Conservation (phyloP, 352 stramenopile genomes). For the Saprolegnia diclina region DNA sequence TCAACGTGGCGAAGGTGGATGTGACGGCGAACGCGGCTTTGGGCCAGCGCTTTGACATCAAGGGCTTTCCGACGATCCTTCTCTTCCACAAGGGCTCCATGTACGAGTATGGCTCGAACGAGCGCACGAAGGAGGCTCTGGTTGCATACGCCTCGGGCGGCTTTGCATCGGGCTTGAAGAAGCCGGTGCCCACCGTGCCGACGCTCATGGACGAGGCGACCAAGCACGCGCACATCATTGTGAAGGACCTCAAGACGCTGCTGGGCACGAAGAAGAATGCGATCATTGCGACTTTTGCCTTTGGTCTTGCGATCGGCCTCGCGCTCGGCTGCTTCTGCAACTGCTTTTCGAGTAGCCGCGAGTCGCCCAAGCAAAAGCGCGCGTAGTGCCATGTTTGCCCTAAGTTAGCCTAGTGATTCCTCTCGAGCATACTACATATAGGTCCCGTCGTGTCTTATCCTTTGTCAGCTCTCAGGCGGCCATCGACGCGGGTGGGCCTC, state of each 20-base stretch:
- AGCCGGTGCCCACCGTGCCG: slow-evolving; percentile 31
- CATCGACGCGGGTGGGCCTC: too few species aligned
- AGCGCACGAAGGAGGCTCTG: slow-evolving; percentile 51
- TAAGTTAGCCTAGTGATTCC: too few species aligned
- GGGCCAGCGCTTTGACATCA: slow-evolving; percentile 79
- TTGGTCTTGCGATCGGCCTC: slow-evolving; percentile 54
- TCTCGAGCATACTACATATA: too few species aligned
- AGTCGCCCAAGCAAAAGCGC: slow-evolving; percentile 6
- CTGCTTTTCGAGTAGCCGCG: slow-evolving; percentile 35
- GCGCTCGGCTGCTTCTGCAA: slow-evolving; percentile 62
- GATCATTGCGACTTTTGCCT: slow-evolving; percentile 64
- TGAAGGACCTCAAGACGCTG: slow-evolving; percentile 61
- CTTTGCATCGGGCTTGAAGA: slow-evolving; percentile 40
- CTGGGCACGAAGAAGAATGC: slow-evolving; percentile 79
- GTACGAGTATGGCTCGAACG: slow-evolving; percentile 65
- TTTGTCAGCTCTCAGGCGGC: too few species aligned
- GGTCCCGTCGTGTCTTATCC: too few species aligned
- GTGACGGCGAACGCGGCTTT: slow-evolving; percentile 66
- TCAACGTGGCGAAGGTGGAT: slow-evolving; percentile 90
- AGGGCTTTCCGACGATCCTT: slow-evolving; percentile 69
- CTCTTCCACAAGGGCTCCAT: slow-evolving; percentile 70
- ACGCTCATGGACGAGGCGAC: slow-evolving; percentile 36
- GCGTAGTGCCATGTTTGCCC: neutral
- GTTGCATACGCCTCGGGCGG: slow-evolving; percentile 50
- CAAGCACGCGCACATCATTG: slow-evolving; percentile 45